Evolutionary conservation across 2,329 filamentous ascomycete species (phyloP).

Genomic region (Fusarium circinatum): DNA sequence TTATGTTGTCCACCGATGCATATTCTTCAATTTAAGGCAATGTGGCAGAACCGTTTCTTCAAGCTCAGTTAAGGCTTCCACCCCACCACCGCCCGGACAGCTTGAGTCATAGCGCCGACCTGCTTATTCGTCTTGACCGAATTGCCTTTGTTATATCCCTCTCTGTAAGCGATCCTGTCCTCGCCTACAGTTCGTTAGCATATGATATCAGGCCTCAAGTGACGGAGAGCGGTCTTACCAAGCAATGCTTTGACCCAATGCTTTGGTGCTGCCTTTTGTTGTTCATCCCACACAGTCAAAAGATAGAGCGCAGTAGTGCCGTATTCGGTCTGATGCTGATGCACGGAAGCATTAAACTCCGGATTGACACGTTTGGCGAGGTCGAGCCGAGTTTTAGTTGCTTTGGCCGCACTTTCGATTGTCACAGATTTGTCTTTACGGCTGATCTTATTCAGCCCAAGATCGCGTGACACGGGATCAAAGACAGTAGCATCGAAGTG

Average conservation of each 20-base stretch:
- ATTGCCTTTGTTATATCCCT: background rate
- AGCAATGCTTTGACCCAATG: background rate
- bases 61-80: background rate
- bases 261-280: background rate
- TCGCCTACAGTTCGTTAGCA: background rate
- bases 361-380: background rate
- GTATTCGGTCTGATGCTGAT: background rate
- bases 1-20: fast-evolving
- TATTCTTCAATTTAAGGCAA: fast-evolving
- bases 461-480: background rate
- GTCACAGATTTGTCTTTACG: background rate
- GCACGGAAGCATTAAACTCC: background rate
- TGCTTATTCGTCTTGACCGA: background rate
- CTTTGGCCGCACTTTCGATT: background rate
- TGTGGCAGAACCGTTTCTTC: fast-evolving
- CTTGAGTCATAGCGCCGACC: background rate
- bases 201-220: background rate
- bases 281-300: background rate
- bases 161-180: background rate
- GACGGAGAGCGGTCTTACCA: background rate
- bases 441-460: background rate
- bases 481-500: background rate
- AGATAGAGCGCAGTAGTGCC: background rate
- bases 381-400: background rate
- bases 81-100: background rate